Percentiles rank a stretch among this genome's conserved stretches.
phyloP scores from a whole-genome alignment of 805 yeast genomes.

The Kluyveromyces aestuarii region DNA sequence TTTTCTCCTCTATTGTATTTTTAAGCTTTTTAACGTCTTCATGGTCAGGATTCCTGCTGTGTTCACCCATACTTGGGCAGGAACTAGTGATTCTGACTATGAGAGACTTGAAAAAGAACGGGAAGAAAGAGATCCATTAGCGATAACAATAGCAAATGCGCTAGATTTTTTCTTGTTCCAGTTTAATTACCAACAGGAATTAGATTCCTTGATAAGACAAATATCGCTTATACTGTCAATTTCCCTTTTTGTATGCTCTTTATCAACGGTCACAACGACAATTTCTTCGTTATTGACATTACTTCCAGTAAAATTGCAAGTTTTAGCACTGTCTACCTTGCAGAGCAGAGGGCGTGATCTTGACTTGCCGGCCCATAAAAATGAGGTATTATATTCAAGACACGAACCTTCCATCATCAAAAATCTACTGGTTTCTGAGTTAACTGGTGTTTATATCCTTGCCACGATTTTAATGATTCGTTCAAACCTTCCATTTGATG shows the following conservation, averaged over 20 bases:
- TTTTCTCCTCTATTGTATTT: conserved; percentile 30
- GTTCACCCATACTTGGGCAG: conserved; percentile 8
- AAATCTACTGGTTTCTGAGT: conserved; percentile 31
- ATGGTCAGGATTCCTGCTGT: conserved; percentile 21
- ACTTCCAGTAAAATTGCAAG: conserved; percentile 29
- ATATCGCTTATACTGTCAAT: conserved; percentile 45
- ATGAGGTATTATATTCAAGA: conserved; percentile 4
- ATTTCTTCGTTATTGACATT: conserved; percentile 42
- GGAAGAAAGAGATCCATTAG: conserved; percentile 29
- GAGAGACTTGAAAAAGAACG: conserved; percentile 12
- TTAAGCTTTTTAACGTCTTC: conserved; percentile 28
- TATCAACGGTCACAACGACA: conserved; percentile 55
- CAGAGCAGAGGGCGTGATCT: conserved; percentile 9
- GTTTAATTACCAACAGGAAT: conserved; percentile 28
- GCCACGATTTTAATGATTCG: conserved; percentile 33
- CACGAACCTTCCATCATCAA: conserved; percentile 31
- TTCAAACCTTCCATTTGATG: conserved; percentile 30
- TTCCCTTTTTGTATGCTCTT: conserved; percentile 49
- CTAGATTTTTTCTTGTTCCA: conserved; percentile 25
- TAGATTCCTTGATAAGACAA: conserved; percentile 30
- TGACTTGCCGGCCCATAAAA: conserved; percentile 15
- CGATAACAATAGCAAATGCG: conserved; percentile 30
- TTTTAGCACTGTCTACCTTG: conserved; percentile 21
- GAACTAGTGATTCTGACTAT: conserved; percentile 14
- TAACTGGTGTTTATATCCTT: conserved; percentile 32